These are phyloP conservation scores for Aspergillus vadensis DNA, from an alignment of 2,329 filamentous ascomycete genomes.

Conservation along the genomic window DNA sequence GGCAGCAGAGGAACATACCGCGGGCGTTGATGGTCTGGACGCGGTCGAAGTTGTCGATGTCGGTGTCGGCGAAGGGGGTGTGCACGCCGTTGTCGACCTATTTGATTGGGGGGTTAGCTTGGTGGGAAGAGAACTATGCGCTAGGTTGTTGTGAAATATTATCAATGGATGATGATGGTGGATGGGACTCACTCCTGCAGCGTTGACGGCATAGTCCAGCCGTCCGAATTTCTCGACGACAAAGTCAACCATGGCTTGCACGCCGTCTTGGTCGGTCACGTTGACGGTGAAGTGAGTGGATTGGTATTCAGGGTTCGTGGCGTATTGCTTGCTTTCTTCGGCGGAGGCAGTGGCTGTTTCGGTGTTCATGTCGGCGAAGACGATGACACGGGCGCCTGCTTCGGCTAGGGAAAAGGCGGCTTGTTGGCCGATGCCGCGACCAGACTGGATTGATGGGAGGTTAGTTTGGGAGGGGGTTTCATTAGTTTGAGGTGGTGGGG, in stretches of 20 bases:
- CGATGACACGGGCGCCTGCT: conserved; percentile 3
- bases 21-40: neutral
- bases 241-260: conserved; percentile 7
- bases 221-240: conserved; percentile 2
- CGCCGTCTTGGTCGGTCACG: conserved; percentile 1
- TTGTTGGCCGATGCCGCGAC: conserved; percentile 7
- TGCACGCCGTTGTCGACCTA: conserved; percentile 8
- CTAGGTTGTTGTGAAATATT: neutral
- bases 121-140: no score
- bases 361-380: conserved; percentile 11
- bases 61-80: neutral
- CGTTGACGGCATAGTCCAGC: conserved; percentile 7
- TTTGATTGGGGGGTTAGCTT: neutral
- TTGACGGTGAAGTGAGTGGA: conserved; percentile 5
- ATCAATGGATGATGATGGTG: neutral
- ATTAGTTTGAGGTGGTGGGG: no score
- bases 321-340: conserved; percentile 8
- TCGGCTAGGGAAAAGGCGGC: conserved; percentile 7
- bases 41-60: conserved; percentile 7
- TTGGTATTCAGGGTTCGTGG: conserved; percentile 5
- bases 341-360: conserved; percentile 5
- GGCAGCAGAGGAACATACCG: conserved; percentile 6
- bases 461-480: neutral
- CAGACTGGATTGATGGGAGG: neutral
- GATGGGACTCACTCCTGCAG: conserved; percentile 3